Evolutionary conservation across 805 yeast species (phyloP).

Genomic region (Hanseniaspora jakobsenii): DNA sequence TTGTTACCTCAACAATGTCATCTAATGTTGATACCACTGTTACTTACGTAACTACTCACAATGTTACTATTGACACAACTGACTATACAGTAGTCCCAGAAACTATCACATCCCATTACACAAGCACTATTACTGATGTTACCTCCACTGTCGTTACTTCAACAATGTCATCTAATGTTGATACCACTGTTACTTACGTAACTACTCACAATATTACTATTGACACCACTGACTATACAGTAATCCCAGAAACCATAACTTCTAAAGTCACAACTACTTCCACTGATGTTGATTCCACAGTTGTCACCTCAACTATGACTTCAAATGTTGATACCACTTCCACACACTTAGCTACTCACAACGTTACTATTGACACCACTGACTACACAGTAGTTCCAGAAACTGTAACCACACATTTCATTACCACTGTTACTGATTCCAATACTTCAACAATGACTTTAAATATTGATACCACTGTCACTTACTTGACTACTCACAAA

Average conservation of each 20-base stretch:
- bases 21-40: neutral
- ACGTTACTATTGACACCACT: neutral
- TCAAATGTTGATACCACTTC: neutral
- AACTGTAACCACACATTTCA: slow-evolving; percentile 3
- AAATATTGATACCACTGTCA: neutral
- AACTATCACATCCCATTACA: slow-evolving; percentile 3
- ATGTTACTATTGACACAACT: neutral
- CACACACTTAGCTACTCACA: slow-evolving; percentile 7
- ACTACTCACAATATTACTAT: slow-evolving; percentile 1
- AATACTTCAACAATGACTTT: no score
- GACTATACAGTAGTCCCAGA: neutral
- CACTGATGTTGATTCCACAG: neutral
- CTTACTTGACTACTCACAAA: neutral
- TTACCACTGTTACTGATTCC: no score
- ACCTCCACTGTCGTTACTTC: no score
- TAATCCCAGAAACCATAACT: slow-evolving; percentile 1
- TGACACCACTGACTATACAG: neutral
- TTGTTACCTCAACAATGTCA: slow-evolving; percentile 7
- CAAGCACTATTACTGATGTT: no score
- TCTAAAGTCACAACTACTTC: no score
- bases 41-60: slow-evolving; percentile 8
- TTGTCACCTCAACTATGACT: slow-evolving; percentile 6
- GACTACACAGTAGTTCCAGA: neutral
- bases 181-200: neutral
- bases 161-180: slow-evolving; percentile 9